These are phyloP conservation scores for Zygnema cylindricum DNA, from an alignment of 139 green algal genomes.

Conservation along the genomic window DNA sequence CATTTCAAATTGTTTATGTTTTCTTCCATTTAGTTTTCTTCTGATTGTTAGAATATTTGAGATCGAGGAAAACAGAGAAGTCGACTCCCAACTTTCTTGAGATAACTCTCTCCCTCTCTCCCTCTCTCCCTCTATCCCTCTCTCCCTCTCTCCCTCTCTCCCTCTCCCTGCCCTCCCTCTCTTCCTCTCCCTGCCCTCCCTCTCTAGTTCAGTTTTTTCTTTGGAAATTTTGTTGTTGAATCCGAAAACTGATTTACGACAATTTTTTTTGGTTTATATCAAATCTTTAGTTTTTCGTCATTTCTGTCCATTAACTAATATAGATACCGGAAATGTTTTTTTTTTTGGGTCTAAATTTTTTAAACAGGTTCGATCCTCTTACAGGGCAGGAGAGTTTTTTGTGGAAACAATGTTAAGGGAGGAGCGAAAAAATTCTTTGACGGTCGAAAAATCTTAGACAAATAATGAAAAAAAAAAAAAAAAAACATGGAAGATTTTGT, in stretches of 20 bases:
- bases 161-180: background rate
- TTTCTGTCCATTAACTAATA: background rate
- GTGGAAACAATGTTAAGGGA: constrained; percentile 79
- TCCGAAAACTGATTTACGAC: background rate
- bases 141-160: background rate
- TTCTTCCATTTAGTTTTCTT: too few relatives aligned
- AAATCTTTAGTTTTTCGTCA: background rate
- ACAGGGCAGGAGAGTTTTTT: constrained; percentile 92
- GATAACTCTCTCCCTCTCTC: background rate
- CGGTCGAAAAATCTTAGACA: background rate
- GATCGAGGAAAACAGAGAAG: too few relatives aligned
- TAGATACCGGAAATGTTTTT: background rate
- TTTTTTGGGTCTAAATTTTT: background rate
- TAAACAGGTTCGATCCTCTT: constrained; percentile 77
- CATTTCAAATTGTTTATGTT: too few relatives aligned
- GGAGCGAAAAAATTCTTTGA: constrained; percentile 25
- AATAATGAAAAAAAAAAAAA: background rate
- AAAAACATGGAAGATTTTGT: background rate
- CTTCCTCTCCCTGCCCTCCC: background rate
- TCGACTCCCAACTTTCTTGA: background rate
- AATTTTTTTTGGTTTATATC: background rate
- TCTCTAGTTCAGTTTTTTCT: background rate
- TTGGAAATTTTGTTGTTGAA: background rate
- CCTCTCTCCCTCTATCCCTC: background rate
- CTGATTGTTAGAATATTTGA: too few relatives aligned